These are phyloP conservation scores for Eleusine indica DNA, from an alignment of 176 grass and related monocot genomes.

Conservation along the genomic window DNA sequence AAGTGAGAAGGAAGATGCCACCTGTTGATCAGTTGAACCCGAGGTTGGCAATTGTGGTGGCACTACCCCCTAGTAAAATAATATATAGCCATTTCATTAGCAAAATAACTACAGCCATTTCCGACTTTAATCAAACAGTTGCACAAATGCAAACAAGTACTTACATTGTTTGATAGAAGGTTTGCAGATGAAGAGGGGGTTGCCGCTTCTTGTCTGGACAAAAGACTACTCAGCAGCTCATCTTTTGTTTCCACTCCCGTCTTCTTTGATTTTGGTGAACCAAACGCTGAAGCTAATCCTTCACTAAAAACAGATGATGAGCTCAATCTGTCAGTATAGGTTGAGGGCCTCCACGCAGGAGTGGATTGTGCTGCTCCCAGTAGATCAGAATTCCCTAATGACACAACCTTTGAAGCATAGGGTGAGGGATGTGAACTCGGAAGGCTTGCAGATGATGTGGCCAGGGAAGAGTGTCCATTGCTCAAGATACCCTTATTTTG, in stretches of 20 bases:
- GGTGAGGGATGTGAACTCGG: slow-evolving; percentile 49
- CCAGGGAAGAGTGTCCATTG: slow-evolving; percentile 56
- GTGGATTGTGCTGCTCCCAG: slow-evolving; percentile 49
- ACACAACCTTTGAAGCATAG: slow-evolving; percentile 44
- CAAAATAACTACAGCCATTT: neutral
- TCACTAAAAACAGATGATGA: slow-evolving; percentile 84
- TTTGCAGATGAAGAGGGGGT: slow-evolving; percentile 45
- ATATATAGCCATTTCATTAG: slow-evolving; percentile 17
- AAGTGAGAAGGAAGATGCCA: slow-evolving; percentile 88
- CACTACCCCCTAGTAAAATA: slow-evolving; percentile 59
- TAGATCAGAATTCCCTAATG: slow-evolving; percentile 46
- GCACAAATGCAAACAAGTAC: slow-evolving; percentile 33
- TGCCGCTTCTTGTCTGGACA: slow-evolving; percentile 69
- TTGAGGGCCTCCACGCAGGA: slow-evolving; percentile 48
- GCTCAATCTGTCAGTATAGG: slow-evolving; percentile 78
- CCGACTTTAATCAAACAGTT: slow-evolving; percentile 2
- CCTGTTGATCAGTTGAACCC: slow-evolving; percentile 63
- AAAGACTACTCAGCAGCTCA: slow-evolving; percentile 70
- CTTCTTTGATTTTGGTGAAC: slow-evolving; percentile 95
- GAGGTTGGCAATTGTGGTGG: slow-evolving; percentile 44
- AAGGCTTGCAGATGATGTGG: slow-evolving; percentile 49
- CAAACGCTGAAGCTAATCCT: slow-evolving; percentile 69
- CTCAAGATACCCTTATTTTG: slow-evolving; percentile 73
- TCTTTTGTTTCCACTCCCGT: slow-evolving; percentile 88
- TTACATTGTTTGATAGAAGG: slow-evolving; percentile 66